A percentile compares a stretch with the other conserved stretches of the same genome.
phyloP scores from a whole-genome alignment of 108 stramenopile species.

The Hondaea fermentalgiana region DNA sequence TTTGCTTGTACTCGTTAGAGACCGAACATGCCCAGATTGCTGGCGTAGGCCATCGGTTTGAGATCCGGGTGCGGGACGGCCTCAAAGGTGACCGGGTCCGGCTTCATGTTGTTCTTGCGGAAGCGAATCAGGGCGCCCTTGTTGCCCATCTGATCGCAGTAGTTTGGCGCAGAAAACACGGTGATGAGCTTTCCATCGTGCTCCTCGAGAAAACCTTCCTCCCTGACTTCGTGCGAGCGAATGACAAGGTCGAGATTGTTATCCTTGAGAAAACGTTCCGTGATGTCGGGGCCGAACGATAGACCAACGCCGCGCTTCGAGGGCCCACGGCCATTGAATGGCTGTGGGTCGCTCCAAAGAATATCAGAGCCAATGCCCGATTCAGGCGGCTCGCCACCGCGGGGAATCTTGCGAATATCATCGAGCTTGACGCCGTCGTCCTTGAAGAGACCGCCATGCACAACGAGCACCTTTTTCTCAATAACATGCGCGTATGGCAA shows the following conservation, averaged over 20 bases:
- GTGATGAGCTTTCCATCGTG: slow-evolving; percentile 97
- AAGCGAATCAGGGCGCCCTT: slow-evolving; percentile 96
- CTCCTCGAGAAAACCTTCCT: slow-evolving; percentile 96
- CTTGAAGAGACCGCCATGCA: slow-evolving; percentile 84
- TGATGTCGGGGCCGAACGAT: slow-evolving; percentile 92
- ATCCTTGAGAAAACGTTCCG: slow-evolving; percentile 65
- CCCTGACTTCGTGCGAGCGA: slow-evolving; percentile 90
- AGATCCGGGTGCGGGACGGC: slow-evolving; percentile 87
- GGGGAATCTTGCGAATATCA: slow-evolving; percentile 69
- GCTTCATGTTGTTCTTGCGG: slow-evolving; percentile 56
- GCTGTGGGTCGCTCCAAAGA: slow-evolving; percentile 96
- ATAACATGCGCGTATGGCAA: slow-evolving; percentile 78
- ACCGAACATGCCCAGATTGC: slow-evolving; percentile 61
- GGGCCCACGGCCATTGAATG: slow-evolving; percentile 78
- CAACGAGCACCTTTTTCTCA: slow-evolving; percentile 78
- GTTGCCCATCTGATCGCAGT: slow-evolving; percentile 99
- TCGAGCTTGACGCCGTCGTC: slow-evolving; percentile 73
- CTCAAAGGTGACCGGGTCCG: slow-evolving; percentile 75
- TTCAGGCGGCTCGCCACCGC: slow-evolving; percentile 84
- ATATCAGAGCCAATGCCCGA: slow-evolving; percentile 89
- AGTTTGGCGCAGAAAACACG: slow-evolving; percentile 96
- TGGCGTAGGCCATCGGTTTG: slow-evolving; percentile 95
- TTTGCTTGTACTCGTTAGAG: neutral
- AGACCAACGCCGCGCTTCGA: slow-evolving; percentile 92
- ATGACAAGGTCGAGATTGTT: slow-evolving; percentile 76